Conservation (phyloP, 176 grass and related monocot species). For the Musa troglodytarum region DNA sequence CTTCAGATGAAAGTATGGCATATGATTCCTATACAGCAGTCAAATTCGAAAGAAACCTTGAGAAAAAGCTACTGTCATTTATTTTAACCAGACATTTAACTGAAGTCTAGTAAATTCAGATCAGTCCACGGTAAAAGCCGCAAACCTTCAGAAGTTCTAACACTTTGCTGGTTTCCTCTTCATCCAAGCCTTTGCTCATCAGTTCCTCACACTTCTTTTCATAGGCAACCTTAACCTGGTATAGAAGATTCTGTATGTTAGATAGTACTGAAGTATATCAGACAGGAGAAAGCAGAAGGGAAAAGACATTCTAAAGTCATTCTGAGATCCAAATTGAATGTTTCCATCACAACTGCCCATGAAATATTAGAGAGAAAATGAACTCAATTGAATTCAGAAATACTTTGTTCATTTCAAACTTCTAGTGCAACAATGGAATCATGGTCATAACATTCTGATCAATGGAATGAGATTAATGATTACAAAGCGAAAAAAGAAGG, state of each 20-base stretch:
- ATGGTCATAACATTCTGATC: not conserved
- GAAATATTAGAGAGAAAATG: not conserved
- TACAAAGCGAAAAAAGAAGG: too few relatives aligned
- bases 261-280: not conserved
- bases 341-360: not conserved
- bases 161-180: conserved; percentile 56
- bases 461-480: not conserved
- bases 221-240: conserved; percentile 60
- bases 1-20: conserved; percentile 57
- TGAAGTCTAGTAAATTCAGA: not conserved
- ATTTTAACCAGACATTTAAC: not conserved
- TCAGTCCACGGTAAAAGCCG: not conserved
- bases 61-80: not conserved
- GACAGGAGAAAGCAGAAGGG: not conserved
- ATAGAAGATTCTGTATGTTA: conserved; percentile 7
- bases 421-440: not conserved
- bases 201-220: conserved; percentile 60
- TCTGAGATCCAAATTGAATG: too few relatives aligned
- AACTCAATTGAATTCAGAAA: not conserved
- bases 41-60: conserved; percentile 5
- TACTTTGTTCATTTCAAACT: not conserved
- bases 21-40: conserved; percentile 60
- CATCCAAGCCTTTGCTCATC: conserved; percentile 60
- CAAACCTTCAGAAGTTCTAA: conserved; percentile 61
- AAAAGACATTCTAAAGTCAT: not conserved